phyloP scores from a whole-genome alignment of 768 basidiomycete genomes.

The Tricholoma terreum region DNA sequence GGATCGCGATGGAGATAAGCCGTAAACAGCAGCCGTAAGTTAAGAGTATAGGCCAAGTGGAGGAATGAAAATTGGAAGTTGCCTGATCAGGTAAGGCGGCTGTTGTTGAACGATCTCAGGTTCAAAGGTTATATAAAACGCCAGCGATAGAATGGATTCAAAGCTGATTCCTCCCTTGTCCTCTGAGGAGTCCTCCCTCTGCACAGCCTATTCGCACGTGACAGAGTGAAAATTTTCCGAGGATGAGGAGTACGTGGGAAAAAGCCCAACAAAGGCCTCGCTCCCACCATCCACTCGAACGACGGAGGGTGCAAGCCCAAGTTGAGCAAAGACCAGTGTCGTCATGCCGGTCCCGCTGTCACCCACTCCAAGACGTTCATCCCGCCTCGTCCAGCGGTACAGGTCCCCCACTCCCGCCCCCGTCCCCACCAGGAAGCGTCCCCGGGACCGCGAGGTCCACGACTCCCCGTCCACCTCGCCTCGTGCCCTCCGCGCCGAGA shows the following conservation, averaged over 20 bases:
- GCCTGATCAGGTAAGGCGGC: neutral
- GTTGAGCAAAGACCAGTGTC: neutral
- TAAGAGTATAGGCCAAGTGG: neutral
- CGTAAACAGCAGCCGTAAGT: neutral
- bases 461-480: neutral
- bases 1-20: neutral
- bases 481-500: constrained; percentile 11
- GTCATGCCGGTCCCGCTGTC: neutral
- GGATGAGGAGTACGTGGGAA: neutral
- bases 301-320: too few species aligned
- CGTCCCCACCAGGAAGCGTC: neutral
- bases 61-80: neutral
- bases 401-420: neutral
- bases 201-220: neutral
- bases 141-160: neutral
- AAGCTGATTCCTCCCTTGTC: neutral
- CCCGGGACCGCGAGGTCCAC: neutral
- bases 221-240: neutral
- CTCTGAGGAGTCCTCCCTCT: neutral
- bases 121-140: neutral
- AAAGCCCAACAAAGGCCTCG: neutral
- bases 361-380: neutral
- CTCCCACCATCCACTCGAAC: neutral
- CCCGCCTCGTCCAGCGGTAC: neutral
- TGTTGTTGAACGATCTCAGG: neutral